A percentile compares a stretch with the other conserved stretches of the same genome.
These are phyloP conservation scores for Arxiozyma telluris DNA, from an alignment of 1,139 yeast genomes.

Conservation along the genomic window DNA sequence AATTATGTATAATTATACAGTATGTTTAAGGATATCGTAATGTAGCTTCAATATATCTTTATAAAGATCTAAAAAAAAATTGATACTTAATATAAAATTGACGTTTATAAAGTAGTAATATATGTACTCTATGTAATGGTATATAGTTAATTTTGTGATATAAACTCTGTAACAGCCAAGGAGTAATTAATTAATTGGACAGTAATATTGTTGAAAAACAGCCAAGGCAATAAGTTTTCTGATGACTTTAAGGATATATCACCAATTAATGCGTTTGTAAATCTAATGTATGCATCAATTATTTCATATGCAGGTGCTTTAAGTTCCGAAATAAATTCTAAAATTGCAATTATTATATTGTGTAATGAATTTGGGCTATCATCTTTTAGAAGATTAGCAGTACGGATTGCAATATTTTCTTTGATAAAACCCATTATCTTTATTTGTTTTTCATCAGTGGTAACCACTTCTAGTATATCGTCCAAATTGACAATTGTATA, in stretches of 20 bases:
- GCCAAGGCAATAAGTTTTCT: slow-evolving; percentile 20
- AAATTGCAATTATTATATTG: slow-evolving; percentile 10
- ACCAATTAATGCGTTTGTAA: slow-evolving; percentile 20
- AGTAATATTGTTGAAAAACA: slow-evolving; percentile 16
- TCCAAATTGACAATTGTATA: slow-evolving; percentile 37
- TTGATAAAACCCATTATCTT: slow-evolving; percentile 11
- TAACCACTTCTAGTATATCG: slow-evolving; percentile 17
- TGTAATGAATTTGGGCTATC: slow-evolving; percentile 6
- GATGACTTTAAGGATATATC: slow-evolving; percentile 18
- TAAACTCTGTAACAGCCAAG: slow-evolving; percentile 11
- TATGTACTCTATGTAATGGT: slow-evolving; percentile 32
- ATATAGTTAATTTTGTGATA: background rate
- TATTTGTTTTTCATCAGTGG: slow-evolving; percentile 12
- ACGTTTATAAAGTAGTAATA: background rate
- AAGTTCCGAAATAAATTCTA: slow-evolving; percentile 12
- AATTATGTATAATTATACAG: background rate
- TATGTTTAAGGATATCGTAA: background rate
- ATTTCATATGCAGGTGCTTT: slow-evolving; percentile 13
- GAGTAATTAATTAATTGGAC: slow-evolving; percentile 14
- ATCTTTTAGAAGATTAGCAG: slow-evolving; percentile 10
- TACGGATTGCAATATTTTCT: slow-evolving; percentile 11
- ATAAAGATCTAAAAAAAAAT: too few relatives aligned
- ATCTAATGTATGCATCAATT: slow-evolving; percentile 16
- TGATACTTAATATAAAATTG: background rate
- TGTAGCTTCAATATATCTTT: too few relatives aligned